Percentiles rank a stretch among this genome's conserved stretches.
Conservation (phyloP, 2,329 filamentous ascomycete genomes). For the Sclerotinia glacialis region DNA sequence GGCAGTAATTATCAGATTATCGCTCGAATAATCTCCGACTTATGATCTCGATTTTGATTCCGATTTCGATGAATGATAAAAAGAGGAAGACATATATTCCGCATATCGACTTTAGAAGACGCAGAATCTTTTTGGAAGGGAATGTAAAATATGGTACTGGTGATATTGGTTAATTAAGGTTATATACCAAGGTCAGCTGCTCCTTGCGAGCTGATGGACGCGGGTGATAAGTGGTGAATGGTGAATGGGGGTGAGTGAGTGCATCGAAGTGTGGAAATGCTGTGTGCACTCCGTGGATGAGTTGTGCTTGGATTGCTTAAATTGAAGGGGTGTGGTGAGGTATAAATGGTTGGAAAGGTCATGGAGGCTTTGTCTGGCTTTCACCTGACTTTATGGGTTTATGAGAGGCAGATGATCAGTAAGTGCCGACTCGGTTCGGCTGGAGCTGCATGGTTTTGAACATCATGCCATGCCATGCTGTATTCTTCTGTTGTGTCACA, state of each 20-base stretch:
- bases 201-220: constrained; percentile 9
- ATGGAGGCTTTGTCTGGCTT: constrained; percentile 1
- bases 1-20: neutral
- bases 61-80: neutral
- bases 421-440: neutral
- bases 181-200: constrained; percentile 7
- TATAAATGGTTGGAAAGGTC: constrained; percentile 1
- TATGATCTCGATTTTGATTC: neutral
- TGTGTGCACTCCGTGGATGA: constrained; percentile 5
- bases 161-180: neutral
- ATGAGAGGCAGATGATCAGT: constrained; percentile 7
- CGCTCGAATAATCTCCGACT: neutral
- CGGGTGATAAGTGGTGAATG: constrained; percentile 18
- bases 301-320: neutral
- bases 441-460: constrained; percentile 1
- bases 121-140: neutral
- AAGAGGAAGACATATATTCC: neutral
- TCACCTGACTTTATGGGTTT: neutral
- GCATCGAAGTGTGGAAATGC: neutral
- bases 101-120: neutral
- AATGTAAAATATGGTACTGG: neutral
- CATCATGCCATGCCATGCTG: neutral
- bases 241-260: constrained; percentile 8
- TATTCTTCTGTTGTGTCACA: neutral
- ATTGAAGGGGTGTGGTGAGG: constrained; percentile 2